phyloP scores from a whole-genome alignment of 2,329 filamentous ascomycete species.

The Fusarium sp. region DNA sequence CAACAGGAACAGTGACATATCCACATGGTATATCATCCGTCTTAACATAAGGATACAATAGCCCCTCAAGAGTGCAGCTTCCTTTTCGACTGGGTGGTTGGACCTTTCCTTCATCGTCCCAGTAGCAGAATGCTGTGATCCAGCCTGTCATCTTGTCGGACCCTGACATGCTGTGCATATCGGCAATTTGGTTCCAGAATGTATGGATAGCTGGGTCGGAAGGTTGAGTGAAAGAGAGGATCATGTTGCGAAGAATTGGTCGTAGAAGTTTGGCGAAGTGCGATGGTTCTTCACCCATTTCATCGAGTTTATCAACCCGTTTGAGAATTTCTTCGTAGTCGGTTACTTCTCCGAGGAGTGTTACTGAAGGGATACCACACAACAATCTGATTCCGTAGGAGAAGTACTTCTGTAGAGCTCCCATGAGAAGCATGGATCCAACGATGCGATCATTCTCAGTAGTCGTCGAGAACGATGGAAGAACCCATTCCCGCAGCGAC shows the following conservation, averaged over 20 bases:
- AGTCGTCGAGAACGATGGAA: background rate
- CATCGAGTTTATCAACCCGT: background rate
- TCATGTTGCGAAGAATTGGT: background rate
- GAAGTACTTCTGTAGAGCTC: background rate
- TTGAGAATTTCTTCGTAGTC: background rate
- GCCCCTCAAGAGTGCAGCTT: background rate
- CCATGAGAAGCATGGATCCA: background rate
- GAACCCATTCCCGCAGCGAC: background rate
- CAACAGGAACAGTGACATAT: background rate
- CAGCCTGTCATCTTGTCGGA: background rate
- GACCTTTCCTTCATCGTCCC: background rate
- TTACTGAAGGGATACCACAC: background rate
- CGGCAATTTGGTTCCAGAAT: background rate
- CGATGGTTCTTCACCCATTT: background rate
- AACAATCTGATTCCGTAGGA: rapidly evolving
- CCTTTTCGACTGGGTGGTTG: rapidly evolving
- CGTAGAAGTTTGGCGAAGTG: background rate
- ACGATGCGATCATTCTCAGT: background rate
- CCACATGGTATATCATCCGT: background rate
- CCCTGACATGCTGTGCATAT: background rate
- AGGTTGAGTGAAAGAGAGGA: background rate
- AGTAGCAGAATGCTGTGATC: background rate
- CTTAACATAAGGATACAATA: background rate
- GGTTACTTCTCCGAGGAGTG: background rate
- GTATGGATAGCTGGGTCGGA: background rate